Evolutionary conservation across 2,329 filamentous ascomycete genomes (phyloP).

Genomic region (Shiraia sp.): DNA sequence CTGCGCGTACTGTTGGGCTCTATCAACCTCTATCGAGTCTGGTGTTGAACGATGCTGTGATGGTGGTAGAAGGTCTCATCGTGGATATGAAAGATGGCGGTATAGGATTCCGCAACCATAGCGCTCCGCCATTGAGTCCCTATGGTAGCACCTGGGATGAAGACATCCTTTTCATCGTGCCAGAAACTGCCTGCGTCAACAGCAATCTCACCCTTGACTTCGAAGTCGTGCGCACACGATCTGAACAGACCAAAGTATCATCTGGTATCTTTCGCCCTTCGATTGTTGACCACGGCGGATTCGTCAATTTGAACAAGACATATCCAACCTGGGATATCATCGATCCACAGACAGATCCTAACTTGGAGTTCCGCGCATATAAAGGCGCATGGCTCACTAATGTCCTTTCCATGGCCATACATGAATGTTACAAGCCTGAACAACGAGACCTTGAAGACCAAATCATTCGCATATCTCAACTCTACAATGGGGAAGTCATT

Average conservation of each 20-base stretch:
- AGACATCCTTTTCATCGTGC: conserved; percentile 54
- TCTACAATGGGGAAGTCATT: conserved; percentile 43
- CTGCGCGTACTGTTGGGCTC: conserved; percentile 31
- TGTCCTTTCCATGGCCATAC: conserved; percentile 43
- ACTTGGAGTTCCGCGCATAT: conserved; percentile 48
- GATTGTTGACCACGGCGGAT: conserved; percentile 51
- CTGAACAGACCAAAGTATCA: background rate
- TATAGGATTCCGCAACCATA: conserved; percentile 54
- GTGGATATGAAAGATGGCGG: conserved; percentile 49
- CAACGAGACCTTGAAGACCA: conserved; percentile 8
- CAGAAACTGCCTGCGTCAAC: conserved; percentile 50
- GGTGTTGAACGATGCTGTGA: conserved; percentile 37
- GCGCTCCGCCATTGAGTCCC: conserved; percentile 35
- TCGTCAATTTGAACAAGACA: conserved; percentile 43
- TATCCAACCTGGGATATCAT: conserved; percentile 38
- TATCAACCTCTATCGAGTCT: conserved; percentile 38
- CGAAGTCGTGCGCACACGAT: conserved; percentile 20
- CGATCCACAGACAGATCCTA: conserved; percentile 42
- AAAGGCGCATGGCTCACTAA: conserved; percentile 52
- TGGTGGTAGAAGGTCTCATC: conserved; percentile 50
- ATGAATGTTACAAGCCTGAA: conserved; percentile 45
- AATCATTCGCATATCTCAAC: conserved; percentile 44
- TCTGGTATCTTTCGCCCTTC: conserved; percentile 23
- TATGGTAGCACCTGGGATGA: conserved; percentile 52
- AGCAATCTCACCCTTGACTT: conserved; percentile 52